Evolutionary conservation across 257 asterid genomes (phyloP), one percentile per base, ranked within the genome.

Genomic region (Jacaranda copaia): DNA sequence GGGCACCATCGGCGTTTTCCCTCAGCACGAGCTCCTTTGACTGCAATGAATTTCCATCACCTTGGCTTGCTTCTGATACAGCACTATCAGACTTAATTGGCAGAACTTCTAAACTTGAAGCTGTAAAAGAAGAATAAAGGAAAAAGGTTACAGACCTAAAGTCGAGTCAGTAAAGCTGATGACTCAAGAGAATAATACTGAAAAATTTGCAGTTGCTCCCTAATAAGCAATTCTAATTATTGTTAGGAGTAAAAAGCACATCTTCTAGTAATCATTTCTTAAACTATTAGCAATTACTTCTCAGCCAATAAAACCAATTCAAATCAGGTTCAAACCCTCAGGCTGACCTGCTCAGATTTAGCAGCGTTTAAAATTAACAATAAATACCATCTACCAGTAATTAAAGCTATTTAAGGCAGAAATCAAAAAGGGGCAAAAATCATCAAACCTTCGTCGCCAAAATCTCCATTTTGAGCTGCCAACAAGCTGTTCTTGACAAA

Each of bases 401-500:
- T 5, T 25, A 16, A 4, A 66, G 60, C 15, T 6, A 66, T 18
- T 75, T 8, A 35, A 78, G 19, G 51, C 38, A 49, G 68, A 65
- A 68, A 12, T 4, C 4, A 18, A 40, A 43, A 58, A 52, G 13
- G 78, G 59, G 35, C 25, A 6, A 18, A 69, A 78, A 68, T 19
- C 60, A 55, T 32, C 74, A 72, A 70, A 95, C 98, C 96, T 87
- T 89, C 88, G 19, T 81, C 92, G 8, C 78, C 86, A 71, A 83
- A 85, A 80, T 90, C 96, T 79, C 79, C 93, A 86, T 68, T 82
- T 65, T 81, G 81, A 56, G 88, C 39, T 52, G 88, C 92, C 82
- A 96, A 83, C 87, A 96, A 82, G 87, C 98, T 84, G 89, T 89
- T 88, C 73, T 87, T 93, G 36, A 88, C 88, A 81, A 91, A 89